Percentiles rank a stretch among this genome's conserved stretches.
These are phyloP conservation scores for Cyberlindnera saturnus DNA, from an alignment of 805 yeast genomes.

Conservation along the genomic window DNA sequence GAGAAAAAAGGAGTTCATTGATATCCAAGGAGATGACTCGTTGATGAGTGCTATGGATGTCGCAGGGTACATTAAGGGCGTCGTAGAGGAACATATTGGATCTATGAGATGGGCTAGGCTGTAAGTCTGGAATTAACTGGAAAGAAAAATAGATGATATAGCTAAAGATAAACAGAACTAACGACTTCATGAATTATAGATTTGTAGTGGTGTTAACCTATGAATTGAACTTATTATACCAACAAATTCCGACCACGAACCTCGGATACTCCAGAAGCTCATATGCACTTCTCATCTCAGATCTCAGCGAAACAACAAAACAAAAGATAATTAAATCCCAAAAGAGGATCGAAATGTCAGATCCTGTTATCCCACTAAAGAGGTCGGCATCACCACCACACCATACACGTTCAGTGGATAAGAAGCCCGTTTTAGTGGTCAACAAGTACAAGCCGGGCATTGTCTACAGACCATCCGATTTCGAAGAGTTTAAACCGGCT, in stretches of 20 bases:
- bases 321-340: not conserved
- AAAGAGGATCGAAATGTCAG: not conserved
- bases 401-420: conserved; percentile 2
- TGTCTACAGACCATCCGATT: conserved; percentile 18
- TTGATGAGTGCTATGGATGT: not conserved
- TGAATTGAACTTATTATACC: no score
- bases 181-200: no score
- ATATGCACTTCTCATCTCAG: no score
- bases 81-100: not conserved
- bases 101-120: no score
- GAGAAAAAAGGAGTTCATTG: not conserved
- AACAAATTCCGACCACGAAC: no score
- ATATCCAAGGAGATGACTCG: not conserved
- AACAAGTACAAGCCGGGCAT: conserved; percentile 22
- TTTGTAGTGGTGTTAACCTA: no score
- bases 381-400: not conserved
- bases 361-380: not conserved
- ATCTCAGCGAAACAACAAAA: no score
- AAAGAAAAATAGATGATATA: no score
- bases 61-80: not conserved
- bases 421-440: conserved; percentile 1
- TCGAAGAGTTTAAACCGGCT: conserved; percentile 9
- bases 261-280: no score
- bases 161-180: no score
- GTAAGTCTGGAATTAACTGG: no score